A percentile compares a stretch with the other conserved stretches of the same genome.
phyloP scores from a whole-genome alignment of 2,329 filamentous ascomycete genomes.

The Mycocentrospora acerina region DNA sequence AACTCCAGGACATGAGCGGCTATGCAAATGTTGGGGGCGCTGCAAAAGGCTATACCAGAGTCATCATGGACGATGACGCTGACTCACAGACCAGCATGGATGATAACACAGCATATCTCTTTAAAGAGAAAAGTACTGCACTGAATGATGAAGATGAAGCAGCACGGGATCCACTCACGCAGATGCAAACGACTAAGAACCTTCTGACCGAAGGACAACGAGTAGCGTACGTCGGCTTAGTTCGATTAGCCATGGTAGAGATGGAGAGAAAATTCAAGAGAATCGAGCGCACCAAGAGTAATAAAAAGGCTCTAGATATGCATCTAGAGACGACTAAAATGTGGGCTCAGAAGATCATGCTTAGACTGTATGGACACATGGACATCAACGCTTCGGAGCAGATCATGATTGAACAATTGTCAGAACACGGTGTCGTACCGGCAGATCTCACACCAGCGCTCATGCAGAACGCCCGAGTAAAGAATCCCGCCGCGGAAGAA shows the following conservation, averaged over 20 bases:
- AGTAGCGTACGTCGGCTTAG: slow-evolving; percentile 92
- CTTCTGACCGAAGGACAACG: slow-evolving; percentile 92
- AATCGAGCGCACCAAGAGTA: slow-evolving; percentile 62
- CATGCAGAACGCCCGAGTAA: slow-evolving; percentile 89
- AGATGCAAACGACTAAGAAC: slow-evolving; percentile 95
- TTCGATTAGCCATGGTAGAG: slow-evolving; percentile 74
- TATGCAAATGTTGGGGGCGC: slow-evolving; percentile 83
- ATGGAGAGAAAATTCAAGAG: slow-evolving; percentile 71
- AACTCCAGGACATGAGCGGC: slow-evolving; percentile 67
- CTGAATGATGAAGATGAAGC: slow-evolving; percentile 73
- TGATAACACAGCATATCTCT: slow-evolving; percentile 94
- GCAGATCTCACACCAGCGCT: slow-evolving; percentile 80
- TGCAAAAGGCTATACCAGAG: slow-evolving; percentile 90
- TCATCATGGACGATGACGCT: slow-evolving; percentile 93
- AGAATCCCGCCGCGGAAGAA: slow-evolving; percentile 78
- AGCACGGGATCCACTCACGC: slow-evolving; percentile 74
- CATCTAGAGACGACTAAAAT: slow-evolving; percentile 81
- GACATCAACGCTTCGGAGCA: slow-evolving; percentile 90
- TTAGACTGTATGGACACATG: slow-evolving; percentile 92
- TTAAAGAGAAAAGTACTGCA: slow-evolving; percentile 70
- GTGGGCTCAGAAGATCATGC: slow-evolving; percentile 99
- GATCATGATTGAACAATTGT: slow-evolving; percentile 97
- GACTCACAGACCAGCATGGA: slow-evolving; percentile 95
- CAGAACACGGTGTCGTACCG: slow-evolving; percentile 86
- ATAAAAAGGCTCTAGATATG: slow-evolving; percentile 70